Percentiles rank a stretch among this genome's conserved stretches.
Evolutionary conservation across 345 rosid species (phyloP).

Genomic region (Salix caprea): DNA sequence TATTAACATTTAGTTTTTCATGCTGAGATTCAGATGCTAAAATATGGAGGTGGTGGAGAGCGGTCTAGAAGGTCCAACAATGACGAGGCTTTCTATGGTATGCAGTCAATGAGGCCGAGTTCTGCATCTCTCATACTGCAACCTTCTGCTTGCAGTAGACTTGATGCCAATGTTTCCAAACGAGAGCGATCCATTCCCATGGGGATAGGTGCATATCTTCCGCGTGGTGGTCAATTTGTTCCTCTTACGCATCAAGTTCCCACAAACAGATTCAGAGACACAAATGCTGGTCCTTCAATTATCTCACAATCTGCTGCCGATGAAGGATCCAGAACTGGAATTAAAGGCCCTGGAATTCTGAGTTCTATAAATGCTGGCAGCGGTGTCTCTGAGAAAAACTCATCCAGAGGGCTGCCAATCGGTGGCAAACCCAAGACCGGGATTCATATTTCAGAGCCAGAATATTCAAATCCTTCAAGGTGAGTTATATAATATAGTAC

Average conservation of each 20-base stretch:
- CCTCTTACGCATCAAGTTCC: slow-evolving; percentile 60
- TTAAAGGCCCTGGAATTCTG: slow-evolving; percentile 62
- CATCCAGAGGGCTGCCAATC: slow-evolving; percentile 37
- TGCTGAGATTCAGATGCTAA: slow-evolving; percentile 46
- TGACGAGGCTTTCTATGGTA: slow-evolving; percentile 41
- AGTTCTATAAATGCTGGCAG: slow-evolving; percentile 41
- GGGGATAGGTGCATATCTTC: slow-evolving; percentile 44
- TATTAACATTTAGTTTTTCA: slow-evolving; percentile 5
- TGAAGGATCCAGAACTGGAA: slow-evolving; percentile 99
- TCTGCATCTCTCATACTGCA: slow-evolving; percentile 49
- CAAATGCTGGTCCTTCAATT: slow-evolving; percentile 45
- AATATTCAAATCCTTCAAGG: slow-evolving; percentile 58
- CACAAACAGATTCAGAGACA: slow-evolving; percentile 64
- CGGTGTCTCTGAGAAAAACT: slow-evolving; percentile 37
- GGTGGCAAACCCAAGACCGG: slow-evolving; percentile 43
- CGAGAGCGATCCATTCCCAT: slow-evolving; percentile 48
- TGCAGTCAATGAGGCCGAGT: slow-evolving; percentile 46
- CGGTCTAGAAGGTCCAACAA: slow-evolving; percentile 47
- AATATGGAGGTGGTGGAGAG: slow-evolving; percentile 54
- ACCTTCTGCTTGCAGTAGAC: slow-evolving; percentile 41
- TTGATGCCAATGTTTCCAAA: slow-evolving; percentile 40
- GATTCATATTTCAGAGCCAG: slow-evolving; percentile 39
- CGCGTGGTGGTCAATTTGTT: slow-evolving; percentile 55
- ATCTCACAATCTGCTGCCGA: slow-evolving; percentile 83
- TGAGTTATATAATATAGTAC: slow-evolving; percentile 22